Conservation (phyloP, 306 rosid species). For the Rosa chinensis region DNA sequence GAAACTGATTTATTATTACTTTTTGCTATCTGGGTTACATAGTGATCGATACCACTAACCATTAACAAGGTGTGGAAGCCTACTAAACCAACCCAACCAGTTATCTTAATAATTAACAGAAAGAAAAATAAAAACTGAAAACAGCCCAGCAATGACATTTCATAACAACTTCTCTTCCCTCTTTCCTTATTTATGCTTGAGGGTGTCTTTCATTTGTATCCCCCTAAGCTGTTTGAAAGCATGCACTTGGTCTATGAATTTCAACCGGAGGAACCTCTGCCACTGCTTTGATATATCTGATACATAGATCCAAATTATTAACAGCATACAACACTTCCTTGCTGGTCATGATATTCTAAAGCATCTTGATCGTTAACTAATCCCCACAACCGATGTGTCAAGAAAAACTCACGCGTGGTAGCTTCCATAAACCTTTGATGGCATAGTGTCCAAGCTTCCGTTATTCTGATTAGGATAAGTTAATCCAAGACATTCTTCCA, state of each 20-base stretch:
- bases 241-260: not conserved
- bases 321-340: not conserved
- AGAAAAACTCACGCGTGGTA: not conserved
- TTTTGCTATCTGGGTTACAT: not conserved
- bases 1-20: no score
- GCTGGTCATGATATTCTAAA: not conserved
- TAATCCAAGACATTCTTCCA: slow-evolving; percentile 9
- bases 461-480: slow-evolving; percentile 9
- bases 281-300: not conserved
- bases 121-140: not conserved
- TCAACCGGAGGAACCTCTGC: not conserved
- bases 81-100: not conserved
- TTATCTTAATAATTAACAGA: not conserved
- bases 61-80: no score
- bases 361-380: not conserved
- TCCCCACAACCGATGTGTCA: not conserved
- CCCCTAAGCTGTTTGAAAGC: not conserved
- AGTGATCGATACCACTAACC: not conserved
- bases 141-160: not conserved
- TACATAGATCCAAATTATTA: not conserved
- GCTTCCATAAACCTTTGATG: not conserved
- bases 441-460: slow-evolving; percentile 1
- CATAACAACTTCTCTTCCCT: not conserved
- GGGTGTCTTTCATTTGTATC: not conserved
- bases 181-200: not conserved